Conservation (phyloP, 2,329 filamentous ascomycete genomes). For the Botrytis paeoniae region DNA sequence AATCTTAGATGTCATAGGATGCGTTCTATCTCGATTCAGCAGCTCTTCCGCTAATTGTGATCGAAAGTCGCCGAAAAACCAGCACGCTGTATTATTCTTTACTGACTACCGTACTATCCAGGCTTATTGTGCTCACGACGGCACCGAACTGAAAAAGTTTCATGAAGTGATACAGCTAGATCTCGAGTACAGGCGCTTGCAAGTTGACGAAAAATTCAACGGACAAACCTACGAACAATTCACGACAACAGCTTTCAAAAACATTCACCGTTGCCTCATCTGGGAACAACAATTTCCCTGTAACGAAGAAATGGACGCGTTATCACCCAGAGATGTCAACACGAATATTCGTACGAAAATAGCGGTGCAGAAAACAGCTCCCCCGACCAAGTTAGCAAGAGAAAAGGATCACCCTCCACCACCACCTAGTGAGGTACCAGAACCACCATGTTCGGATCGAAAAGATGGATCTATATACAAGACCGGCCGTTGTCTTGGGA, state of each 20-base stretch:
- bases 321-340: constrained; percentile 64
- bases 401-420: constrained; percentile 66
- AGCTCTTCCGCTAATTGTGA: constrained; percentile 25
- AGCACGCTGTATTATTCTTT: constrained; percentile 33
- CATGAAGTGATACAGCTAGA: constrained; percentile 19
- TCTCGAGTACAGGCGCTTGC: constrained; percentile 18
- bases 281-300: constrained; percentile 39
- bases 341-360: constrained; percentile 51
- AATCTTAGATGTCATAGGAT: constrained; percentile 23
- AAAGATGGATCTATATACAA: constrained; percentile 69
- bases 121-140: constrained; percentile 33
- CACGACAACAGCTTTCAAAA: constrained; percentile 25
- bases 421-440: constrained; percentile 57
- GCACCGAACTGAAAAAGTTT: constrained; percentile 23
- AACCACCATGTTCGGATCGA: constrained; percentile 66
- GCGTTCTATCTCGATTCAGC: constrained; percentile 28
- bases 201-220: constrained; percentile 15
- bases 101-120: constrained; percentile 35
- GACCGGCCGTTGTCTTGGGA: constrained; percentile 71
- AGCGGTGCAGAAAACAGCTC: constrained; percentile 46
- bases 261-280: constrained; percentile 23
- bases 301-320: constrained; percentile 57
- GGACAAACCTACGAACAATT: constrained; percentile 25
- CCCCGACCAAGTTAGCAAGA: constrained; percentile 45
- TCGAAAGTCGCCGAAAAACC: constrained; percentile 19